Evolutionary conservation across 805 yeast species (phyloP).

Genomic region (Candida verbasci): DNA sequence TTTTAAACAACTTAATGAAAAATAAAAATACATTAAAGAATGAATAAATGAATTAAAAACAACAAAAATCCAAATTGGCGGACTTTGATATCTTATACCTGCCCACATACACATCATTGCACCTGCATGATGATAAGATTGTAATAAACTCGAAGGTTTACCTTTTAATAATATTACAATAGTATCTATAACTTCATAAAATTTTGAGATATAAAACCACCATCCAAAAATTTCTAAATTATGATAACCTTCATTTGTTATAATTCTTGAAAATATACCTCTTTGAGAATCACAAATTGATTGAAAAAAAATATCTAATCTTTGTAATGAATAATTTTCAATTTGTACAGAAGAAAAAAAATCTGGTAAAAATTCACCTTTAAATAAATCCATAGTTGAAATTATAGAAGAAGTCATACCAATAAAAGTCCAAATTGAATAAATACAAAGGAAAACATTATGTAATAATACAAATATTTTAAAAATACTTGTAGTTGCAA

Average conservation of each 20-base stretch:
- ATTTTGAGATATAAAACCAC: constrained; percentile 66
- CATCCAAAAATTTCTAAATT: constrained; percentile 57
- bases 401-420: constrained; percentile 58
- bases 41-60: constrained; percentile 78
- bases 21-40: constrained; percentile 69
- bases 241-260: constrained; percentile 14
- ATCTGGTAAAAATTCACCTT: constrained; percentile 10
- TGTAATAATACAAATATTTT: constrained; percentile 55
- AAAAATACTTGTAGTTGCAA: constrained; percentile 45
- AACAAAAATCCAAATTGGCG: constrained; percentile 79
- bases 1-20: constrained; percentile 54
- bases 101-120: constrained; percentile 83
- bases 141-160: constrained; percentile 59
- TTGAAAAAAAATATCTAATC: constrained; percentile 48
- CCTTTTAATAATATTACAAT: constrained; percentile 65
- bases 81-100: constrained; percentile 63
- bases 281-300: constrained; percentile 55
- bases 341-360: constrained; percentile 3
- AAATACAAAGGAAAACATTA: constrained; percentile 57
- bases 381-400: constrained; percentile 24
- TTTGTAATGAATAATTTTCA: constrained; percentile 2
- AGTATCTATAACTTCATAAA: constrained; percentile 69
- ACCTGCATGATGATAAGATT: constrained; percentile 74
- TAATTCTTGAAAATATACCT: constrained; percentile 46
- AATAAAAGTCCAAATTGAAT: constrained; percentile 65